Base-by-base conservation (phyloP, 2,329 filamentous ascomycete species). In the Chaetothyriales sp. region DNA sequence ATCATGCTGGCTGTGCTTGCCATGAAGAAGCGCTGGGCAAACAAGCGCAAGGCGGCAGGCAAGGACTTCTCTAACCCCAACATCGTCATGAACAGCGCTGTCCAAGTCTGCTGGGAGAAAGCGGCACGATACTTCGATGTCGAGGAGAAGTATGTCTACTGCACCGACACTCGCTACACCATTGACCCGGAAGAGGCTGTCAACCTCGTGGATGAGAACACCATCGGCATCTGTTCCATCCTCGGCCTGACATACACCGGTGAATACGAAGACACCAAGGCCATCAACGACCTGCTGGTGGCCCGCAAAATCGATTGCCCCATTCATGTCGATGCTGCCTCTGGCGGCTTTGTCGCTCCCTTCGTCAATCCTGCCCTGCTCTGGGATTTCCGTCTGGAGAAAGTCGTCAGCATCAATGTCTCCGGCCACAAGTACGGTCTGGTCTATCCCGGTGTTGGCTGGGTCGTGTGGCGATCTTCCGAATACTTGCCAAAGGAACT, bases 81-180 rank as follows among this genome's bases (percentile, higher is more conserved):
- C 70, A 83, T 97, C 56, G 73, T 97, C 74, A 95, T 97, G 90
- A 92, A 86, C 62, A 88, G 86, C 22, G 89, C 90, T 29, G 90
- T 95, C 1, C 90, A 97, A 71, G 90, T 95, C 43, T 95, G 89
- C 76, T 95, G 89, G 89, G 89, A 95, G 69, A 95, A 95, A 74
- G 83, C 85, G 0, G 81, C 84, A 4, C 77, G 88, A 49, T 94
- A 94, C 72, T 92, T 94, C 62, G 90, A 97, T 63, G 79, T 95
- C 44, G 90, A 95, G 61, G 89, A 95, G 74, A 87, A 86, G 70
- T 89, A 79, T 57, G 77, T 81, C 53, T 82, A 75, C 67, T 82
- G 78, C 66, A 81, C 78, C 3, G 67, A 73, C 4, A 73, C 76
- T 8, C 76, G 80, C 54, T 83, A 75, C 55, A 77, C 82, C 7